phyloP scores from a whole-genome alignment of 352 stramenopile genomes.

The Ophiocytium majus region DNA sequence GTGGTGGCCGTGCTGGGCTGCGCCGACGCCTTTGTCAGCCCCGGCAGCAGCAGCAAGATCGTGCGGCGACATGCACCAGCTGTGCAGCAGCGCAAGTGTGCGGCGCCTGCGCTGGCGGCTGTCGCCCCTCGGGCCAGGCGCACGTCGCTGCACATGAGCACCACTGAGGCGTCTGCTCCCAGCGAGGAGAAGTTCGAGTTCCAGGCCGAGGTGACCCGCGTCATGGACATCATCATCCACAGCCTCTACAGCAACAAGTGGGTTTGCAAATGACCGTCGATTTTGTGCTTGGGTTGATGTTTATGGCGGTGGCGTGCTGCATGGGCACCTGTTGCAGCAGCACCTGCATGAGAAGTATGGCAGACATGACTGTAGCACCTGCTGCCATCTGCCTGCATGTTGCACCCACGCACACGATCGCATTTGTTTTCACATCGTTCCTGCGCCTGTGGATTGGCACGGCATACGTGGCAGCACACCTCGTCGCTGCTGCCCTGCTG shows the following conservation, averaged over 20 bases:
- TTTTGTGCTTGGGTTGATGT: no score
- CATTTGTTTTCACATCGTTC: no score
- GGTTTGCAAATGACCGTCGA: conserved; percentile 59
- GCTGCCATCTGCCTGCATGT: no score
- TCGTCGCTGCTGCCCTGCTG: no score
- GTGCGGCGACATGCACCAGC: not conserved
- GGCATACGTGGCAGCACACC: no score
- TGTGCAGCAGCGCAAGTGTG: not conserved
- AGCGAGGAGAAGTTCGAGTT: conserved; percentile 78
- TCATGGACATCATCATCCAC: conserved; percentile 89
- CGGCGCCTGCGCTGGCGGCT: not conserved
- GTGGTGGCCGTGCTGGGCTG: not conserved
- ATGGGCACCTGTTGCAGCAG: no score
- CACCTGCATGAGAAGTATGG: no score
- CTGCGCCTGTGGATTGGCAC: no score
- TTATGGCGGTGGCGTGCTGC: no score
- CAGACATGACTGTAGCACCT: no score
- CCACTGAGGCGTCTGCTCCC: conserved; percentile 23
- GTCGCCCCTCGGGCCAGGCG: not conserved
- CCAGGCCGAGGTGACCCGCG: conserved; percentile 79
- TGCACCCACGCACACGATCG: no score
- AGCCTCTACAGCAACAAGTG: conserved; percentile 77
- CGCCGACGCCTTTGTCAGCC: conserved; percentile 1
- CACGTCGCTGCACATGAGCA: not conserved
- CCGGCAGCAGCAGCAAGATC: not conserved